Evolutionary conservation across 2,329 filamentous ascomycete species (phyloP).

Genomic region (Gremmenia infestans): DNA sequence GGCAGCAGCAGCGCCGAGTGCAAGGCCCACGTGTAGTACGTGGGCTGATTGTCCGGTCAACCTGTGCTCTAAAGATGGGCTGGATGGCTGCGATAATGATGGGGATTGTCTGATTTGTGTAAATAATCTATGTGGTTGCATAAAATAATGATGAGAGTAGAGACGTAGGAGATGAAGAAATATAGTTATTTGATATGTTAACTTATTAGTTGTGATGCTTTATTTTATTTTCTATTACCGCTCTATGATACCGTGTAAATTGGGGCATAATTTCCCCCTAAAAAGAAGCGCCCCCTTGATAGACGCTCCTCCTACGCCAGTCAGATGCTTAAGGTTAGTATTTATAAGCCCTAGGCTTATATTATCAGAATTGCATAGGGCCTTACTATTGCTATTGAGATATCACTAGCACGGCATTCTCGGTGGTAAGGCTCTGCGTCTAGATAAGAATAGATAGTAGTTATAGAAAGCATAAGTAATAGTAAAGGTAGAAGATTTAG

Average conservation of each 20-base stretch:
- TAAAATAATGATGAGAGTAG: not conserved
- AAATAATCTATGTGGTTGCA: not conserved
- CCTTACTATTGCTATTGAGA: too few species aligned
- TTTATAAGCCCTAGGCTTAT: too few species aligned
- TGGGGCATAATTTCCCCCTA: too few species aligned
- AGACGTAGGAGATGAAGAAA: not conserved
- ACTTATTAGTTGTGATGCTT: not conserved
- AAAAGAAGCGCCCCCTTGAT: too few species aligned
- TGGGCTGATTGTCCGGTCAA: not conserved
- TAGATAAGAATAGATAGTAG: too few species aligned
- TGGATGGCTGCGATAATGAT: not conserved
- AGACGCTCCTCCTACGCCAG: too few species aligned
- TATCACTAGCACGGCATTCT: too few species aligned
- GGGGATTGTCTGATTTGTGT: not conserved
- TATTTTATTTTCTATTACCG: not conserved
- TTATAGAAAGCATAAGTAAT: too few species aligned
- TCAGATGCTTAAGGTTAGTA: too few species aligned
- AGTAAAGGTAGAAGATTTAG: too few species aligned
- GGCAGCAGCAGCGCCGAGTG: not conserved
- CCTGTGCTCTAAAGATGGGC: not conserved
- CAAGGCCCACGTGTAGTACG: not conserved
- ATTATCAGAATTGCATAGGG: too few species aligned
- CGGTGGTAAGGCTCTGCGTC: too few species aligned
- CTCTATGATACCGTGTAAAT: not conserved
- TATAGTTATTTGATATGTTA: not conserved